Evolutionary conservation across 2,329 filamentous ascomycete species (phyloP).

Genomic region (Xylaria hypoxylon): DNA sequence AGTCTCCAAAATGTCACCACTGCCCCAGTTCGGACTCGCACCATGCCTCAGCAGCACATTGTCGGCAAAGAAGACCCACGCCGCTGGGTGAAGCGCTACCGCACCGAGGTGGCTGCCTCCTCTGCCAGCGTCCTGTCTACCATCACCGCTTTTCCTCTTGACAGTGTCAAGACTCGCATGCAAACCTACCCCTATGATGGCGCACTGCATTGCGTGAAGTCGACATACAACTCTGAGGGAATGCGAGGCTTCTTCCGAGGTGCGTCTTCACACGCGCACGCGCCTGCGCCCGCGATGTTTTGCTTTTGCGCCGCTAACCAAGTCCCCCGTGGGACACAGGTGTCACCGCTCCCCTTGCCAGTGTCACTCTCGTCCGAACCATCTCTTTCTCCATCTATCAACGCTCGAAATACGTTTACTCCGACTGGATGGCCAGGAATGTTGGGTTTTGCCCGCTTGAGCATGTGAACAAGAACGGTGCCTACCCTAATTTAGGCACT

Average conservation of each 20-base stretch:
- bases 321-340: constrained; percentile 57
- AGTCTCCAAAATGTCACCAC: constrained; percentile 58
- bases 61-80: constrained; percentile 49
- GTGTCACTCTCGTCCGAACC: constrained; percentile 80
- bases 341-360: constrained; percentile 82
- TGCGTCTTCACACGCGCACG: constrained; percentile 52
- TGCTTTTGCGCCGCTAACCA: constrained; percentile 30
- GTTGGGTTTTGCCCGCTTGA: constrained; percentile 76
- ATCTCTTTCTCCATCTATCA: constrained; percentile 85
- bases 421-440: constrained; percentile 75
- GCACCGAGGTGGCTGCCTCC: constrained; percentile 83
- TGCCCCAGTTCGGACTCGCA: constrained; percentile 55
- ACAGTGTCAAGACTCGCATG: constrained; percentile 91
- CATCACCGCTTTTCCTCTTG: constrained; percentile 83
- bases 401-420: constrained; percentile 78
- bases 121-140: constrained; percentile 82
- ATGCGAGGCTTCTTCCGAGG: constrained; percentile 83
- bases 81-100: constrained; percentile 78
- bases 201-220: constrained; percentile 77
- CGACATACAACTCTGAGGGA: constrained; percentile 81
- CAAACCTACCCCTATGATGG: constrained; percentile 85
- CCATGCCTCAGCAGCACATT: constrained; percentile 56
- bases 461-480: constrained; percentile 76
- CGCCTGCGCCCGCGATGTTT: not conserved
- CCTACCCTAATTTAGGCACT: constrained; percentile 78